Evolutionary conservation across 805 yeast species (phyloP).

Genomic region (Cyberlindnera veronae): DNA sequence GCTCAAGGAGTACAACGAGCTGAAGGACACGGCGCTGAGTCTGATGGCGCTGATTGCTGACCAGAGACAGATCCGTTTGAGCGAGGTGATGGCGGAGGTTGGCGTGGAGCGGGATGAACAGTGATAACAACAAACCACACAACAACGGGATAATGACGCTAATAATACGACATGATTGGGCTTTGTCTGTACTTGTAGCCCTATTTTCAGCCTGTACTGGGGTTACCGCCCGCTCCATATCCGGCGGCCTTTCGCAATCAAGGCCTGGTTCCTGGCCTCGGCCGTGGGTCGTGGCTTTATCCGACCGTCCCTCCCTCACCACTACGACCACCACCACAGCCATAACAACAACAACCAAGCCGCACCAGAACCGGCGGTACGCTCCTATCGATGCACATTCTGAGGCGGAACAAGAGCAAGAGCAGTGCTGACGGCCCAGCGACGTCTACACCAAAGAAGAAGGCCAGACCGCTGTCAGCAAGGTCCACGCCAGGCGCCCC

Average conservation of each 20-base stretch:
- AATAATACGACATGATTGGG: no score
- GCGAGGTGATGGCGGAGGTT: constrained; percentile 52
- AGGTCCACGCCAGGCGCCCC: background rate
- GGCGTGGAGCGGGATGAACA: constrained; percentile 29
- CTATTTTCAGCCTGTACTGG: no score
- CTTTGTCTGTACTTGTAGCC: no score
- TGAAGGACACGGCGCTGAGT: constrained; percentile 57
- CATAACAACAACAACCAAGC: background rate
- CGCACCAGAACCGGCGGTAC: background rate
- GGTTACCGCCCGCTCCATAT: no score
- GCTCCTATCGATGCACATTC: background rate
- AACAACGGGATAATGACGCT: no score
- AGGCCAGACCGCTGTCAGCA: background rate
- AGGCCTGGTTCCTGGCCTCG: no score
- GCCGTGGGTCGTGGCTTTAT: no score
- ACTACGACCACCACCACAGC: background rate
- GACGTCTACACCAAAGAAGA: constrained; percentile 2
- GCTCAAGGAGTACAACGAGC: constrained; percentile 57
- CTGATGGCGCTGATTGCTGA: constrained; percentile 59
- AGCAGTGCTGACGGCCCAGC: background rate
- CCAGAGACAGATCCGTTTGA: constrained; percentile 44
- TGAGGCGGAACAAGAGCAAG: constrained; percentile 1
- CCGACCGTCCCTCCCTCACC: no score
- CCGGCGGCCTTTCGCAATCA: no score
- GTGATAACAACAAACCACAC: no score